Base-by-base conservation (phyloP, 2,329 filamentous ascomycete species). In the Apiospora aurea region DNA sequence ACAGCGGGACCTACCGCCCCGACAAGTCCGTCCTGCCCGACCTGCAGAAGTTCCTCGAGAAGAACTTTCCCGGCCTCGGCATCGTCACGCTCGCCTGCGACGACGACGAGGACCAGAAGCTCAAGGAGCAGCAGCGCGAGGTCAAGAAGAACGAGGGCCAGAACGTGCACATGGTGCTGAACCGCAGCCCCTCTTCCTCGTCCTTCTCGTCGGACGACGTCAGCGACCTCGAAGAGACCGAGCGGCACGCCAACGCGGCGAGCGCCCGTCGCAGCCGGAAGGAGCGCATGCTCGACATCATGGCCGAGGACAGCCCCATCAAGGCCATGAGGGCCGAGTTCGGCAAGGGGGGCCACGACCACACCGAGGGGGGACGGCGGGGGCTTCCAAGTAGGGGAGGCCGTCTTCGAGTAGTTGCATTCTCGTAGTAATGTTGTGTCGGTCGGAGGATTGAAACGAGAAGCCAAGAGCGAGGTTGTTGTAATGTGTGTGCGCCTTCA, bases 1-100 rank as follows among this genome's bases (percentile, higher is more conserved):
- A 97, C 82, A 94, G 92, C 71, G 96, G 96, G 14, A 98, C 96
- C 0, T 98, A 98, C 81, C 90, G 96, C 0, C 96, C 96, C 0
- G 94, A 97, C 78, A 92, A 93, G 71, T 87, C 91, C 14, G 86
- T 94, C 13, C 87, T 98, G 1, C 93, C 93, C 0, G 80, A 91
- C 0, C 85, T 98, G 1, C 90, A 92, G 70, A 79, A 85, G 14
- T 97, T 94, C 79, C 82, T 98, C 2, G 84, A 91, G 44, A 82
- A 81, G 34, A 94, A 96, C 75, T 90, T 98, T 46, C 93, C 94
- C 0, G 94, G 94, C 0, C 83, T 98, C 0, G 90, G 92, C 69
- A 85, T 97, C 66, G 85, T 91, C 0, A 90, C 90, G 0, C 89
- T 96, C 76, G 92, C 95, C 79, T 97, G 94, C 83, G 94, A 94